These are phyloP conservation scores for Metarhizium humberi DNA, from an alignment of 2,329 filamentous ascomycete species.

Conservation along the genomic window DNA sequence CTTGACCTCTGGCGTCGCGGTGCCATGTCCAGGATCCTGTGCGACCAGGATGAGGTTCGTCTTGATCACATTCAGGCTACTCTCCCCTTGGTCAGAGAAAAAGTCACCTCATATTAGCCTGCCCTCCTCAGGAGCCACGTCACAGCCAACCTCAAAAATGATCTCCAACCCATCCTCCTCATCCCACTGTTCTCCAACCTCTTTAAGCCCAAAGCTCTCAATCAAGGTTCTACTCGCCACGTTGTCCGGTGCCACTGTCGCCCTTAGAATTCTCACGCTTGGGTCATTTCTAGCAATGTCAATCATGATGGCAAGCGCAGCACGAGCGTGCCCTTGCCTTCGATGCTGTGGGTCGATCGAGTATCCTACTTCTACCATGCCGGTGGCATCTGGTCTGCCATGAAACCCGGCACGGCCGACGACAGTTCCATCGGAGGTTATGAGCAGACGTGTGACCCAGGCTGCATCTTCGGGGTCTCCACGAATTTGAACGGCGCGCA, in stretches of 20 bases:
- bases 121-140: too few species aligned
- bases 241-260: neutral
- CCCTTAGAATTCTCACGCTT: neutral
- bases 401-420: slow-evolving; percentile 2
- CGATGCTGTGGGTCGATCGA: too few species aligned
- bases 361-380: too few species aligned
- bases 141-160: neutral
- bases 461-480: neutral
- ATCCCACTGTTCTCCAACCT: slow-evolving; percentile 1
- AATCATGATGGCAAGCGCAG: too few species aligned
- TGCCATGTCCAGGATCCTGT: too few species aligned
- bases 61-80: too few species aligned
- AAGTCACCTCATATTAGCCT: too few species aligned
- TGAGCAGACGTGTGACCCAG: neutral
- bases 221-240: neutral
- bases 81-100: too few species aligned
- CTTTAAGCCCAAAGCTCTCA: neutral
- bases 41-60: too few species aligned
- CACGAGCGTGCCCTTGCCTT: too few species aligned
- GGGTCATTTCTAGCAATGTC: neutral
- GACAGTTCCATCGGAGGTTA: neutral
- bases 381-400: too few species aligned
- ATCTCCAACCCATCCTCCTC: slow-evolving; percentile 1
- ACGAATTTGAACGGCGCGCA: neutral
- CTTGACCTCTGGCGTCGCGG: too few species aligned